Evolutionary conservation across 371 early-diverging fungal species (phyloP), one percentile per base, ranked within the genome.

Genomic region (Apophysomyces trapeziformis): DNA sequence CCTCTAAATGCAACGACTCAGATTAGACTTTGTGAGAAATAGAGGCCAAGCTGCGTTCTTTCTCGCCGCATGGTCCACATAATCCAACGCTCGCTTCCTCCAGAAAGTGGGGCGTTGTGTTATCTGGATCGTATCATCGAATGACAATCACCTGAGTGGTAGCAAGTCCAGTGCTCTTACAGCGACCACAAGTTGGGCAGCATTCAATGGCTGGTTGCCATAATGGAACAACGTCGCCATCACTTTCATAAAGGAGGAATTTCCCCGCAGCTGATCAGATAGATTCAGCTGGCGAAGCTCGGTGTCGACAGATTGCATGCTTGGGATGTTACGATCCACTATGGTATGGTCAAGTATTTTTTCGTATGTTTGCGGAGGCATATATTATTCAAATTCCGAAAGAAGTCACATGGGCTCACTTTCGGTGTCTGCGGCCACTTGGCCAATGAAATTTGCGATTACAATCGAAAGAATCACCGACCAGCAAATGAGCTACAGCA

Each of bases 211-310:
- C 54, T 74, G 76, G 66, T 83, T 83, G 18, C 80, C 80, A 61
- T 80, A 80, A 72, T 83, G 75, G 65, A 80, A 83, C 11, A 83
- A 58, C 14, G 80, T 77, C 32, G 84, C 80, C 66, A 79, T 73
- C 35, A 83, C 66, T 60, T 80, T 83, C 84, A 83, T 83, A 44
- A 83, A 83, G 4, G 84, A 77, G 26, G 79, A 79, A 74, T 80
- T 83, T 0, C 76, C 74, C 46, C 84, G 71, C 38, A 80, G 57
- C 61, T 73, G 73, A 39, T 74, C 79, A 44, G 70, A 68, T 38
- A 83, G 63, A 61, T 77, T 77, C 56, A 83, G 68, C 64, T 80
- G 77, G 38, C 66, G 61, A 12, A 83, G 75, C 62, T 80, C 81
- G 16, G 77, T 77, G 41, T 83, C 80, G 38, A 83, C 64, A 18